Percentiles rank a stretch among this genome's conserved stretches.
Conservation (phyloP, 495 filamentous ascomycete species). For the Jackrogersella minutella region DNA sequence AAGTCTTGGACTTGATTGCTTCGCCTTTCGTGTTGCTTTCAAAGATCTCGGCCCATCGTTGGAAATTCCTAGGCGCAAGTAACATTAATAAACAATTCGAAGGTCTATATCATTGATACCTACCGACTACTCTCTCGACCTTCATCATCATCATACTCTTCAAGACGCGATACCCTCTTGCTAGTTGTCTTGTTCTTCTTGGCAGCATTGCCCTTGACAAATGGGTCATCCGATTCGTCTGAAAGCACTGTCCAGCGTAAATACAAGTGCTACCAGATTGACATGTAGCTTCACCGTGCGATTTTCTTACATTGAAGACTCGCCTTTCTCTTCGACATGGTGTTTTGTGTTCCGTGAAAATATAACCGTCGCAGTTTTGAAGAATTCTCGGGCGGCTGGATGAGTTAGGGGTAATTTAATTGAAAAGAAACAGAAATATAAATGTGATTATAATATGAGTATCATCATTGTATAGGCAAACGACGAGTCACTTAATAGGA, state of each 20-base stretch:
- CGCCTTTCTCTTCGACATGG: slow-evolving; percentile 27
- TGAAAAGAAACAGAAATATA: background rate
- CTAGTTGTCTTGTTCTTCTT: slow-evolving; percentile 11
- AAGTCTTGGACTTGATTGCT: slow-evolving; percentile 43
- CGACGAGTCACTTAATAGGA: too few relatives aligned
- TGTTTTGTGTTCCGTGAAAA: background rate
- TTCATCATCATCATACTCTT: slow-evolving; percentile 51
- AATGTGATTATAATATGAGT: too few relatives aligned
- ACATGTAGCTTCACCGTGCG: background rate
- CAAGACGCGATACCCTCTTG: slow-evolving; percentile 38
- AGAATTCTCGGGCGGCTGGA: background rate
- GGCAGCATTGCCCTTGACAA: slow-evolving; percentile 11
- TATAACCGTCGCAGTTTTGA: background rate
- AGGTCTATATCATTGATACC: background rate
- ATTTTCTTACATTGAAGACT: slow-evolving; percentile 14
- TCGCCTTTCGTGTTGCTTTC: slow-evolving; percentile 33
- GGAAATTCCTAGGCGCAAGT: slow-evolving; percentile 30
- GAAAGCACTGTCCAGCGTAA: slow-evolving; percentile 17
- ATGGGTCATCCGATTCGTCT: slow-evolving; percentile 17
- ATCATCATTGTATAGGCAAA: too few relatives aligned
- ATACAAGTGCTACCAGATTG: background rate
- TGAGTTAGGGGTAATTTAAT: background rate
- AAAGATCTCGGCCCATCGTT: slow-evolving; percentile 36
- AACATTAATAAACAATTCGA: background rate
- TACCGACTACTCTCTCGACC: slow-evolving; percentile 48